Evolutionary conservation across 345 rosid species (phyloP), one percentile per base, ranked within the genome.

Genomic region (Eucalyptus guilfoylei): DNA sequence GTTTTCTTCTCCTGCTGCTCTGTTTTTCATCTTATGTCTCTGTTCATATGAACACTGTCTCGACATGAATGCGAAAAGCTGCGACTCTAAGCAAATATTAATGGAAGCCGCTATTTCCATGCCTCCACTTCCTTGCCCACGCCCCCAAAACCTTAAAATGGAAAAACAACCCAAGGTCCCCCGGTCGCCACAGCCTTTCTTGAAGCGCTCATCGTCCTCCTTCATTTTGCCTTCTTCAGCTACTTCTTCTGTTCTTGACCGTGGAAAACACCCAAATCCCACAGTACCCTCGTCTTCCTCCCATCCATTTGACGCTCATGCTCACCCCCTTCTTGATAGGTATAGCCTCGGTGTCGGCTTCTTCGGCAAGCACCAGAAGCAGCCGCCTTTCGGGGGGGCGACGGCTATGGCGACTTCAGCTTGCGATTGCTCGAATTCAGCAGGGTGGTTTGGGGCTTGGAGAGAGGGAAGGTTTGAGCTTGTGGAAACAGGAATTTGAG

Each of bases 401-500:
- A 58, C 64, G 3, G 64, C n/a, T 26, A 58, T 0, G 64, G 64
- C n/a, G n/a, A 26, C 64, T 58, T 58, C 64, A 5, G 10, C 64
- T 58, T 24, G 64, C 6, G 64, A 58, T 58, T 28, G 15, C 16
- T 14, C 5, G 15, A 28, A 34, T 24, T 44, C 32, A 14, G 90
- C 6, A 26, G 12, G 0, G 81, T 72, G 88, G 90, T 90, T 80
- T 86, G 89, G 89, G 93, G 50, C 50, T 90, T 91, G 58, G 92
- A 19, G 40, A 86, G 60, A 23, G 96, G 95, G 89, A 94, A 88
- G 69, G 64, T 26, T 58, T 97, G 91, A 97, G 99, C 28, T 93
- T 93, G 83, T 90, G 93, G 92, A 94, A 96, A 32, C 97, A 95
- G 89, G 92, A 8, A 81, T 32, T 97, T 95, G 90, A 96, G 93